Conservation (phyloP, 805 yeast genomes). For the Yarrowia deformans region DNA sequence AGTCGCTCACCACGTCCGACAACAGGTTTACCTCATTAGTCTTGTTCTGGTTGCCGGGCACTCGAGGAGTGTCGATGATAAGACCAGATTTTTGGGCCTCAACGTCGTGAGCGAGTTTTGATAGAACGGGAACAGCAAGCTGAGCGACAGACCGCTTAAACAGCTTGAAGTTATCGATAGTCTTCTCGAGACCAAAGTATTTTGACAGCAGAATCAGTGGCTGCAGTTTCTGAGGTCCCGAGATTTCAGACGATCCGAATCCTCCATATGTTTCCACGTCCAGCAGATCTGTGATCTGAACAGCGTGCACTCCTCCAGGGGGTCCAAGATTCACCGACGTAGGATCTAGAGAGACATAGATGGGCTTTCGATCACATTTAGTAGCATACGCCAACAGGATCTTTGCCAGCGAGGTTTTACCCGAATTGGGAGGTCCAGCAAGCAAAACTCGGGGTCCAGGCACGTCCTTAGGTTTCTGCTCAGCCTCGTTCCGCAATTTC, state of each 20-base stretch:
- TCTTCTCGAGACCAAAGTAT: constrained; percentile 73
- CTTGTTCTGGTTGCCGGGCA: constrained; percentile 46
- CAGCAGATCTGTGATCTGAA: constrained; percentile 78
- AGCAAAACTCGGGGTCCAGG: constrained; percentile 66
- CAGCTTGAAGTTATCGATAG: constrained; percentile 62
- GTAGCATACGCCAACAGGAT: constrained; percentile 77
- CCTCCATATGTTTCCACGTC: constrained; percentile 72
- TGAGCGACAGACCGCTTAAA: constrained; percentile 60
- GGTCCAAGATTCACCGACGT: constrained; percentile 69
- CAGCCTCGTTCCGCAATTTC: constrained; percentile 52
- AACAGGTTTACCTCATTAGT: constrained; percentile 57
- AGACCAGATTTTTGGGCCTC: constrained; percentile 59
- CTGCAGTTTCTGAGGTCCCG: constrained; percentile 58
- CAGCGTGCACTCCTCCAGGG: constrained; percentile 87
- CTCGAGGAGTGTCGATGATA: constrained; percentile 76
- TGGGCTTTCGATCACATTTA: constrained; percentile 71
- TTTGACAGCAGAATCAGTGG: constrained; percentile 91
- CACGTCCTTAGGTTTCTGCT: constrained; percentile 35
- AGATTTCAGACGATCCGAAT: constrained; percentile 79
- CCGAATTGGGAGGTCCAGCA: constrained; percentile 74
- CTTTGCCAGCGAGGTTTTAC: constrained; percentile 79
- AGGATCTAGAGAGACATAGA: constrained; percentile 83
- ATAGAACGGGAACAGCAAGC: constrained; percentile 57
- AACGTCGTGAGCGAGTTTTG: constrained; percentile 60
- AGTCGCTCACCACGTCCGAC: constrained; percentile 64